Base-by-base conservation (phyloP, 202 grass and related monocot species). In the Carex arenaria region DNA sequence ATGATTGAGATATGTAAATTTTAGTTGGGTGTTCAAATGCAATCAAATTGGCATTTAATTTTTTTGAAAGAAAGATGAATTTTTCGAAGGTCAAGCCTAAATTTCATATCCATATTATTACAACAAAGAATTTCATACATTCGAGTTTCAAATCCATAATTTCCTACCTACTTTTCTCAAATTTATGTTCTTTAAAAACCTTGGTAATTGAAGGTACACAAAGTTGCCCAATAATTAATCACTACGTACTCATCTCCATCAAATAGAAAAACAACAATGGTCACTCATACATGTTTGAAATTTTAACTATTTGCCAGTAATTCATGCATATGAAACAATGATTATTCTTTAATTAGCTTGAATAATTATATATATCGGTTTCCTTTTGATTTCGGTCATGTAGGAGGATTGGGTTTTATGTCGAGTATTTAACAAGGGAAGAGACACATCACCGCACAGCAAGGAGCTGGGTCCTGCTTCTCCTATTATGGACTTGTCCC, bases 401-500 rank as follows among this genome's bases (percentile, higher is more conserved):
- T 86, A 97, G 94, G 92, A 98, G 86, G 92, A 93, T 51, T 98
- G 95, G 95, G 95, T 98, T 56, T 87, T 98, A 7, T 98, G 95
- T 80, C 90, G 92, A 88, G 95, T 98, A 45, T 93, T 98, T 70
- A 67, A 93, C 89, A 98, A 94, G 10, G 60, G 31, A 51, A 89
- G 89, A 52, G 80, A 80, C 30, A 68, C 80, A 61, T 86, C 31
- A 32, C 81, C 62, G 62, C 85, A 17, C 78, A 87, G 10, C 78
- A 90, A n/a, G 79, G 67, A 74, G 18, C 4, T 45, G 4, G 59
- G 47, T 85, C 72, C 12, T 67, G 63, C 23, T 84, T 83, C 34
- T 72, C 82, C 75, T 34, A 87, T 23, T 66, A 88, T 69, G 61
- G 52, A 69, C n/a, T 84, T 72, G 19, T 83, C 84, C 34, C 85